Conservation (phyloP, 2,329 filamentous ascomycete species). For the Claviceps arundinis region DNA sequence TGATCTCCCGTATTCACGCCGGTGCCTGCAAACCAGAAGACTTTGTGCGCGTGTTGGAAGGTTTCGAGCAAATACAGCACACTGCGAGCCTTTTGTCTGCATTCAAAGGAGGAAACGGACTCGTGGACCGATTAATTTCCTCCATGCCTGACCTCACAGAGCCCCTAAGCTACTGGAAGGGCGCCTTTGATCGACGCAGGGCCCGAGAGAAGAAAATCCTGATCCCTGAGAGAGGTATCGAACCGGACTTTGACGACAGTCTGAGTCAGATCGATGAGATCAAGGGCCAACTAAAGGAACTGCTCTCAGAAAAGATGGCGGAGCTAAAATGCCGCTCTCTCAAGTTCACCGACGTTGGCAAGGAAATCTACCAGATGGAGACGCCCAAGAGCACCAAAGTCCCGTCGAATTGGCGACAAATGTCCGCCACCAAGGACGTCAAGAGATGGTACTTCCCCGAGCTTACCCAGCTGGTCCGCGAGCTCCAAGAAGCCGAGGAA, state of each 20-base stretch:
- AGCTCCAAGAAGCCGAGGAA: slow-evolving; percentile 88
- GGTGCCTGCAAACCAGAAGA: slow-evolving; percentile 82
- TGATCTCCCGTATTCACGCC: slow-evolving; percentile 90
- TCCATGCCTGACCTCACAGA: slow-evolving; percentile 75
- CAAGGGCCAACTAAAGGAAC: slow-evolving; percentile 54
- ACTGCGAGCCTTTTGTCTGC: slow-evolving; percentile 69
- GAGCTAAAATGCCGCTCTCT: slow-evolving; percentile 62
- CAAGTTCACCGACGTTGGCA: slow-evolving; percentile 75
- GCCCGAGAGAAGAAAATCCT: slow-evolving; percentile 70
- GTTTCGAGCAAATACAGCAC: slow-evolving; percentile 95
- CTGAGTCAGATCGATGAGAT: slow-evolving; percentile 64
- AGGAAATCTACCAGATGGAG: slow-evolving; percentile 94
- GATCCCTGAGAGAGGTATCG: slow-evolving; percentile 74
- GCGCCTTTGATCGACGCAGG: slow-evolving; percentile 73
- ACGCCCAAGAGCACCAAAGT: slow-evolving; percentile 76
- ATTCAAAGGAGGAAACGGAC: slow-evolving; percentile 63
- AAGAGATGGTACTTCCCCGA: slow-evolving; percentile 91
- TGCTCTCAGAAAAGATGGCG: slow-evolving; percentile 59
- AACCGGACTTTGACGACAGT: slow-evolving; percentile 83
- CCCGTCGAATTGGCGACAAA: slow-evolving; percentile 82
- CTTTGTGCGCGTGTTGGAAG: slow-evolving; percentile 85
- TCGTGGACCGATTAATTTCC: slow-evolving; percentile 71
- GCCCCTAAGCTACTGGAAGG: slow-evolving; percentile 73
- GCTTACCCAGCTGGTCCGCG: slow-evolving; percentile 66
- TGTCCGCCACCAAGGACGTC: slow-evolving; percentile 82